Conservation (phyloP, 306 rosid species). For the Casuarina equisetifolia region DNA sequence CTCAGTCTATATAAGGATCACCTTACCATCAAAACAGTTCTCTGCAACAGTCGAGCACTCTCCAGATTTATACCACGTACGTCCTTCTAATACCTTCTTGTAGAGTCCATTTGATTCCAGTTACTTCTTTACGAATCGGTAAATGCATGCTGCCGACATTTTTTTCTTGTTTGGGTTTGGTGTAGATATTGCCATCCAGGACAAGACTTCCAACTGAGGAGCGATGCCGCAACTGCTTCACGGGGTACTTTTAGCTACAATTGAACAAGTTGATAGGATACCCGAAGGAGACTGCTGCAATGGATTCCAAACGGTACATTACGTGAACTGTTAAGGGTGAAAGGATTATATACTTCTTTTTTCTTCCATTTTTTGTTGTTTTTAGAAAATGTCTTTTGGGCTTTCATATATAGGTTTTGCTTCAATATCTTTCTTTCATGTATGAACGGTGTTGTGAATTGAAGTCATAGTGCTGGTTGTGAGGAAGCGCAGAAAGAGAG, state of each 20-base stretch:
- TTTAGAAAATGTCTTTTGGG: not conserved
- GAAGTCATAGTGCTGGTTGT: too few species aligned
- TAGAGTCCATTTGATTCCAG: not conserved
- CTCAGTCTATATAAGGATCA: constrained; percentile 20
- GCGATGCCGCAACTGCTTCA: constrained; percentile 63
- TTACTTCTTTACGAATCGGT: not conserved
- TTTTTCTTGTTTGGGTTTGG: not conserved
- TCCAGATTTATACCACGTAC: not conserved
- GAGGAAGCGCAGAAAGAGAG: too few species aligned
- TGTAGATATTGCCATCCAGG: not conserved
- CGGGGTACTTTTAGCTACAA: constrained; percentile 56
- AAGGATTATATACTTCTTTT: constrained; percentile 3
- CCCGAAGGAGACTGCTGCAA: constrained; percentile 37
- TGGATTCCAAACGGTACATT: constrained; percentile 42
- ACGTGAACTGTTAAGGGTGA: not conserved
- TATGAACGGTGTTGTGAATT: too few species aligned
- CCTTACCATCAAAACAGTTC: not conserved
- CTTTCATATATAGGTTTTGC: not conserved
- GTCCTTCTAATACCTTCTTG: not conserved
- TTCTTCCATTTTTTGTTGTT: not conserved
- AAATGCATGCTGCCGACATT: not conserved
- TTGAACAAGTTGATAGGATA: constrained; percentile 50
- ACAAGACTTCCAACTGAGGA: not conserved
- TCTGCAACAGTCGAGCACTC: not conserved
- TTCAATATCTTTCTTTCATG: not conserved